Percentiles rank a stretch among this genome's conserved stretches.
Evolutionary conservation across 768 basidiomycete species (phyloP).

Genomic region (Boletus reticuloceps): DNA sequence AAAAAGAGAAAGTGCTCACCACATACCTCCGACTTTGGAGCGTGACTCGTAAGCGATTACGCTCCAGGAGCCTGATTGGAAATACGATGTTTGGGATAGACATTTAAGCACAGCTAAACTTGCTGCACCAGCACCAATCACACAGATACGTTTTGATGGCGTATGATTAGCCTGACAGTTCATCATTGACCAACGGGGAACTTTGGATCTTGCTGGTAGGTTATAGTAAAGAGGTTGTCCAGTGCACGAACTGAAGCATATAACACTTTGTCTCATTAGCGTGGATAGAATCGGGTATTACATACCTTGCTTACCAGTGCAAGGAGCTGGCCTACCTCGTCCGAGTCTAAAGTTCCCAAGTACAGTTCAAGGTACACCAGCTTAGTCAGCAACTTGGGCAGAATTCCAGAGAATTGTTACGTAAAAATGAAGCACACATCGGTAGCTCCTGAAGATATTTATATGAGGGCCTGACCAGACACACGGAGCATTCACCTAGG

Average conservation of each 20-base stretch:
- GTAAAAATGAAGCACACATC: too few relatives aligned
- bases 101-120: slow-evolving; percentile 71
- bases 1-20: slow-evolving; percentile 43
- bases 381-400: not conserved
- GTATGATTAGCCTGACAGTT: not conserved
- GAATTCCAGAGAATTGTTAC: too few relatives aligned
- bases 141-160: slow-evolving; percentile 48
- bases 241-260: not conserved
- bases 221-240: not conserved
- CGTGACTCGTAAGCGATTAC: slow-evolving; percentile 62
- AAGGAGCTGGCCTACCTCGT: not conserved
- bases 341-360: too few relatives aligned
- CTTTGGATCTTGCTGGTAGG: not conserved
- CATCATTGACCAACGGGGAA: slow-evolving; percentile 1
- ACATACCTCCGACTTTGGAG: slow-evolving; percentile 69
- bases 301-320: not conserved
- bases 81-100: slow-evolving; percentile 56
- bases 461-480: too few relatives aligned
- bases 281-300: not conserved
- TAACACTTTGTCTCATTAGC: not conserved
- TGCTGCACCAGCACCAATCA: slow-evolving; percentile 75
- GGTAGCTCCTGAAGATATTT: too few relatives aligned
- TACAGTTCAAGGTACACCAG: not conserved
- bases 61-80: slow-evolving; percentile 60
- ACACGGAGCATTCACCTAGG: too few relatives aligned